A percentile compares a stretch with the other conserved stretches of the same genome.
Conservation (phyloP, 495 filamentous ascomycete species). For the Lasiosphaeria miniovina region DNA sequence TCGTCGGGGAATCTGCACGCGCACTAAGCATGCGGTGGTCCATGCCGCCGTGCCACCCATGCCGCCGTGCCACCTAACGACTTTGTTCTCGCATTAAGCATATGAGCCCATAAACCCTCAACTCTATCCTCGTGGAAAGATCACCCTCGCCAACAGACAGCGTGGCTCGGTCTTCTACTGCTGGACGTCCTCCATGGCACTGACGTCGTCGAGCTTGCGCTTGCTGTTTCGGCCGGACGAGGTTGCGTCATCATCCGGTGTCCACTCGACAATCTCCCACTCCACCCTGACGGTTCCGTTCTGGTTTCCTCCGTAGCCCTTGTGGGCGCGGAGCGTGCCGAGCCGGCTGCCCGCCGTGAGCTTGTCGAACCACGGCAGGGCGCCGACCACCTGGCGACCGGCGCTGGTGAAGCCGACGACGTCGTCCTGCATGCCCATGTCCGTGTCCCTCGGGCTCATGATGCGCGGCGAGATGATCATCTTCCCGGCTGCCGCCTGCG, state of each 20-base stretch:
- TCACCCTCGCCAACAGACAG: not conserved
- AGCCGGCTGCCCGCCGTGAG: constrained; percentile 72
- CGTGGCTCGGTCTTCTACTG: not conserved
- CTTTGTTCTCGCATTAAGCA: not conserved
- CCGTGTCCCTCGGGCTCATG: constrained; percentile 1
- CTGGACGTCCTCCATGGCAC: constrained; percentile 19
- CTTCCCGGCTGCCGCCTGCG: constrained; percentile 34
- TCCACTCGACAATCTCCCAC: constrained; percentile 83
- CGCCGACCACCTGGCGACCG: constrained; percentile 40
- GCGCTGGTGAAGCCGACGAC: constrained; percentile 16
- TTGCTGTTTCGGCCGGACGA: constrained; percentile 45
- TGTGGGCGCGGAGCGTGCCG: constrained; percentile 60
- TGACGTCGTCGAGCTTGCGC: constrained; percentile 48
- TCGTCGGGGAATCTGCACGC: not conserved
- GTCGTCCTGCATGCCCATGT: constrained; percentile 10
- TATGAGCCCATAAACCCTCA: not conserved
- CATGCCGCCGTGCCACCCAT: not conserved
- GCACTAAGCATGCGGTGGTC: not conserved
- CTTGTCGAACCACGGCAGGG: constrained; percentile 77
- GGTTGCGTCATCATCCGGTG: constrained; percentile 54
- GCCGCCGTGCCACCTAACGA: not conserved
- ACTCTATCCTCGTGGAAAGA: not conserved
- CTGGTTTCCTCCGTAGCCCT: constrained; percentile 52
- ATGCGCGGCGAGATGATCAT: not conserved
- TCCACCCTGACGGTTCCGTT: constrained; percentile 64